Base-by-base conservation (phyloP, 306 rosid genomes). In the Prunus salicina region DNA sequence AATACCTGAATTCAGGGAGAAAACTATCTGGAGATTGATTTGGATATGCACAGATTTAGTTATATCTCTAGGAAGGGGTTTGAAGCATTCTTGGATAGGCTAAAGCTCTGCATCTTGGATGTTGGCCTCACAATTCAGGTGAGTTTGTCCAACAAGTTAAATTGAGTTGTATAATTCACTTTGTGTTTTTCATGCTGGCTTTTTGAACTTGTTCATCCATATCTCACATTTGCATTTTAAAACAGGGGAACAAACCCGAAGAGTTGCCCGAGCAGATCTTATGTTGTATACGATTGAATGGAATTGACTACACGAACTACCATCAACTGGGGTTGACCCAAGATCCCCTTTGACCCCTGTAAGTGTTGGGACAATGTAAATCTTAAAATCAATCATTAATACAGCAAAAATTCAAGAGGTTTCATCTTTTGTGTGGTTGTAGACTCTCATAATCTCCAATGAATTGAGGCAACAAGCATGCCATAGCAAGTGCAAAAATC, bases 91-190 rank as follows among this genome's bases (percentile, higher is more conserved):
- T 56, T 96, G 25, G 93, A 91, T 53, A 88, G 98, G 85, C 86
- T 96, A 78, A 96, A 92, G 84, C 43, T 74, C 68, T 92, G 99
- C 79, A 57, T 84, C 78, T 85, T 96, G 73, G 99, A 92, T 64
- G 90, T 96, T 71, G 99, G 99, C 74, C 97, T 96, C 84, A 92
- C 98, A 70, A 92, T 96, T 87, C 99, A 96, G 98, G 99, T 84
- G 80, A 86, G 86, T 76, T 15, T 34, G 20, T 10, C 24, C 46
- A 43, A 32, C 49, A 47, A 78, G 52, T 63, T 43, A 22, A 12
- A 61, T 38, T 34, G 11, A 14, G 13, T 32, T 45, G 12, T n/a
- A 8, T 12, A 20, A 12, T 15, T 3, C 19, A 19, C n/a, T 20
- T 74, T 68, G 27, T 46, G 6, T 49, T 13, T 55, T 58, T 46